phyloP scores from a whole-genome alignment of 306 rosid species.

The Cyamopsis tetragonoloba region DNA sequence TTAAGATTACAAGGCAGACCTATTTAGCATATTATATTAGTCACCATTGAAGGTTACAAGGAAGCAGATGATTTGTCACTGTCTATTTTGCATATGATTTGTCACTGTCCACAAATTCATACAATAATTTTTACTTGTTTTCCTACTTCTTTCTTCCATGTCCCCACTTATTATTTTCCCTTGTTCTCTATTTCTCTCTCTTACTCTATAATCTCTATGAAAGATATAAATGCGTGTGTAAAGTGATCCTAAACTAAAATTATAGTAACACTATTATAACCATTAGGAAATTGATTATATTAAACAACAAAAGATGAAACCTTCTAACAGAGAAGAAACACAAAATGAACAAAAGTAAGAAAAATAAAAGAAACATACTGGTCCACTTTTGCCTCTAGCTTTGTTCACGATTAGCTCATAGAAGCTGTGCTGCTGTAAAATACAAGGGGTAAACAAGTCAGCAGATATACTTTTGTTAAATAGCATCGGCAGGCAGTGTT shows the following conservation, averaged over 20 bases:
- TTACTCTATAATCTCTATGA: too few species aligned
- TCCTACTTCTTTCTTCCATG: background rate
- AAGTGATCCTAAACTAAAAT: background rate
- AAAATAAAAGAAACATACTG: constrained; percentile 44
- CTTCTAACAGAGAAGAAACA: constrained; percentile 2
- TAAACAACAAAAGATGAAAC: background rate
- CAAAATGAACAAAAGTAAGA: background rate
- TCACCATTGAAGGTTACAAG: too few species aligned
- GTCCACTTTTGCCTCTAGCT: constrained; percentile 98
- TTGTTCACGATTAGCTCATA: constrained; percentile 87
- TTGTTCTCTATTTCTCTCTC: too few species aligned
- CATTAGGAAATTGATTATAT: background rate
- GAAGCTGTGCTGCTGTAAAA: constrained; percentile 92
- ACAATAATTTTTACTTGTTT: background rate
- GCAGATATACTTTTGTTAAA: constrained; percentile 1
- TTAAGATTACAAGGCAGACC: background rate
- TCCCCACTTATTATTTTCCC: background rate
- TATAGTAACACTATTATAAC: background rate
- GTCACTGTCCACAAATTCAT: background rate
- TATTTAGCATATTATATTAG: background rate
- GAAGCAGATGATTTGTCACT: background rate
- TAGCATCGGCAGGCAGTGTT: background rate
- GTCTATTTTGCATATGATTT: background rate
- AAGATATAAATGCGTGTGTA: background rate
- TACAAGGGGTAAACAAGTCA: constrained; percentile 20